These are phyloP conservation scores for Macrolepiota fuliginosa DNA, from an alignment of 768 basidiomycete species.

Conservation along the genomic window DNA sequence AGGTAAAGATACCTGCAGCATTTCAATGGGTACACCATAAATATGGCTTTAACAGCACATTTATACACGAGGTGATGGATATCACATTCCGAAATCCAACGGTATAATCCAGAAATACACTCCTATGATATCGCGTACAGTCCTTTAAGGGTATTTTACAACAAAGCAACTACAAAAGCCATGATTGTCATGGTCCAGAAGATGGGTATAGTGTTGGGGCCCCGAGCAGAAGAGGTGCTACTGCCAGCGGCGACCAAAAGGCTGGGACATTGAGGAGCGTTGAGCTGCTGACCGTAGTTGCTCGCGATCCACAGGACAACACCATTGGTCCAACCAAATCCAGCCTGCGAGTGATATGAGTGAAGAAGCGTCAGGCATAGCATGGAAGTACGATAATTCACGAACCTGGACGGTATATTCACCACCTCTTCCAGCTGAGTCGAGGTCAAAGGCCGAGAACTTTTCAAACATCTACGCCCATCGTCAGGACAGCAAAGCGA, in stretches of 20 bases:
- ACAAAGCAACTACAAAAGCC: background rate
- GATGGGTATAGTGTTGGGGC: background rate
- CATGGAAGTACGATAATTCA: constrained; percentile 1
- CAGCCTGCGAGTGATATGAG: constrained; percentile 39
- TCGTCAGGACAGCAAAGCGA: background rate
- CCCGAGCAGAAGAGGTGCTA: background rate
- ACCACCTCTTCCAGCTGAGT: constrained; percentile 77
- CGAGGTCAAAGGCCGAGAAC: constrained; percentile 76
- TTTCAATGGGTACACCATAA: too few species aligned
- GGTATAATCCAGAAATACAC: background rate
- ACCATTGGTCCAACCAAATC: constrained; percentile 91
- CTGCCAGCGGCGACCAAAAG: constrained; percentile 27
- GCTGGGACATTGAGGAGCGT: constrained; percentile 61
- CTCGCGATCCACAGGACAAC: constrained; percentile 74
- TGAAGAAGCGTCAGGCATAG: background rate
- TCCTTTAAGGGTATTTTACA: background rate
- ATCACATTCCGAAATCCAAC: background rate
- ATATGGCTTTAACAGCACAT: too few species aligned
- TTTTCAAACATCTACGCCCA: constrained; percentile 79
- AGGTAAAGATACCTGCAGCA: too few species aligned
- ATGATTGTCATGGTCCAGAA: background rate
- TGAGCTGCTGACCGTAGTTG: constrained; percentile 59
- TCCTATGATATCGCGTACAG: background rate
- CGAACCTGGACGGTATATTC: constrained; percentile 84
- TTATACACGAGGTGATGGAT: background rate